phyloP scores from a whole-genome alignment of 2,329 filamentous ascomycete genomes.

The Ramularia collo-cygni region DNA sequence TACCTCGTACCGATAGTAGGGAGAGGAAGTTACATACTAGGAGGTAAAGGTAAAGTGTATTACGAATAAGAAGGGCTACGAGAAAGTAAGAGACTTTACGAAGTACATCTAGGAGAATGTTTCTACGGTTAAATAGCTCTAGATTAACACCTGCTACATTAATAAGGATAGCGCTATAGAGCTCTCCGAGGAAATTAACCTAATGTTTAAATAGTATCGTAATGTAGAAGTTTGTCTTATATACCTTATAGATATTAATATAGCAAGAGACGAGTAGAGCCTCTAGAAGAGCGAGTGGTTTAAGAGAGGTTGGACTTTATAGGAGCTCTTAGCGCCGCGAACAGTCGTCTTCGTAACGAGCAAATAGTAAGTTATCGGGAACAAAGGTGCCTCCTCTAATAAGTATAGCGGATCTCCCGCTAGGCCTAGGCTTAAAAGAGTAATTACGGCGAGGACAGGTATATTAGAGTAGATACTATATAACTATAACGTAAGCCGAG shows the following conservation, averaged over 20 bases:
- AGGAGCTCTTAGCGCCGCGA: slow-evolving; percentile 9
- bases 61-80: slow-evolving; percentile 1
- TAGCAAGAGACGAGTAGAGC: background rate
- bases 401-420: background rate
- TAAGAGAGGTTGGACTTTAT: slow-evolving; percentile 5
- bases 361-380: slow-evolving; percentile 7
- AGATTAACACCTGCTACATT: slow-evolving; percentile 14
- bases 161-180: slow-evolving; percentile 12
- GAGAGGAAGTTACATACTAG: slow-evolving; percentile 2
- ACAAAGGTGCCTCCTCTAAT: slow-evolving; percentile 5
- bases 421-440: background rate
- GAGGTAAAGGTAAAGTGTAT: slow-evolving; percentile 2
- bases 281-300: background rate
- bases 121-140: slow-evolving; percentile 2
- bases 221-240: slow-evolving; percentile 13
- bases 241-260: slow-evolving; percentile 15
- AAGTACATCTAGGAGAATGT: slow-evolving; percentile 2
- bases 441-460: slow-evolving; percentile 5
- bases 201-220: slow-evolving; percentile 18
- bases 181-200: slow-evolving; percentile 15
- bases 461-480: slow-evolving; percentile 10
- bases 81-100: slow-evolving; percentile 9
- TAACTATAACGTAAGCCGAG: slow-evolving; percentile 4
- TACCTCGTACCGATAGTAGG: slow-evolving; percentile 8
- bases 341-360: slow-evolving; percentile 5